Evolutionary conservation across 2,329 filamentous ascomycete species (phyloP).

Genomic region (Aspergillus viridinutans): DNA sequence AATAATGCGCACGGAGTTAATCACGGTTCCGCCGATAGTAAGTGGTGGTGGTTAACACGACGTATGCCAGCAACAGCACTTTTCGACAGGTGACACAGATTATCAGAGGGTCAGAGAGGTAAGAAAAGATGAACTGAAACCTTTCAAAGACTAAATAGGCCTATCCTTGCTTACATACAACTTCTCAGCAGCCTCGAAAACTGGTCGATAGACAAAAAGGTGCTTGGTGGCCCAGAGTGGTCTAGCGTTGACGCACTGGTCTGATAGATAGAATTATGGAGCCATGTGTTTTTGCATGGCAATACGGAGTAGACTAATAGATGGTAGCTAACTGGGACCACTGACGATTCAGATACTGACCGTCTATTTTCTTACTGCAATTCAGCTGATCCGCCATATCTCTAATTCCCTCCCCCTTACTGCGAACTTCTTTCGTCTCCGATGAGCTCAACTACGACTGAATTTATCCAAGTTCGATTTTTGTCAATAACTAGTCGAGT

Average conservation of each 20-base stretch:
- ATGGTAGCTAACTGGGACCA: not conserved
- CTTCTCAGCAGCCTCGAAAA: not conserved
- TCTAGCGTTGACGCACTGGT: not conserved
- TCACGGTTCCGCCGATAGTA: not conserved
- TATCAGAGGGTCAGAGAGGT: not conserved
- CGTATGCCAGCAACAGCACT: not conserved
- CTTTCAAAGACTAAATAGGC: not conserved
- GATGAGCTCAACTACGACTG: not conserved
- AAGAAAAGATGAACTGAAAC: not conserved
- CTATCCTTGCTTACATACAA: not conserved
- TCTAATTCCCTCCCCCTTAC: not conserved
- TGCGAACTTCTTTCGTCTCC: not conserved
- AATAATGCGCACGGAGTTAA: not conserved
- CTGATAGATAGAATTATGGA: too few species aligned
- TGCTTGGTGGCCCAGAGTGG: not conserved
- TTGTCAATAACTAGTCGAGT: not conserved
- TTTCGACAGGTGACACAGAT: not conserved
- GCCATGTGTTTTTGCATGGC: too few species aligned
- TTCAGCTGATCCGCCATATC: not conserved
- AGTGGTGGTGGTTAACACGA: not conserved
- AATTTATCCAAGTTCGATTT: not conserved
- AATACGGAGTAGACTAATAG: too few species aligned
- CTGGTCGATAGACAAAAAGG: not conserved
- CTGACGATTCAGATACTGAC: not conserved
- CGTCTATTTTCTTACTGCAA: not conserved